Base-by-base conservation (phyloP, 2,329 filamentous ascomycete genomes). In the Trichoderma polysporum region DNA sequence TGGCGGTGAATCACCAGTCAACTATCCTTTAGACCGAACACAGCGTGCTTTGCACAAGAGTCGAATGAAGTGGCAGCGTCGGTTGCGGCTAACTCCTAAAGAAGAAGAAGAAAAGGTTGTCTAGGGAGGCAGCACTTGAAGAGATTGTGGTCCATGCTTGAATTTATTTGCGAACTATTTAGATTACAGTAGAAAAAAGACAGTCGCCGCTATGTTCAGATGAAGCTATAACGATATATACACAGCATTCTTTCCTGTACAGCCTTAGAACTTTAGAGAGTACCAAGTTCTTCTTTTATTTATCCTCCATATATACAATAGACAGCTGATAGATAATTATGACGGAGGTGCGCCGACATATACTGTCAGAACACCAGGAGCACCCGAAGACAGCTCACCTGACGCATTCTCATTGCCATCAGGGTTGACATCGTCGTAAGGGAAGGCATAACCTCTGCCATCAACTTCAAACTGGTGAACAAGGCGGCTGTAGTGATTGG, bases 391-490 rank as follows among this genome's bases (percentile, higher is more conserved):
- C n/a, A 80, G 72, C 8, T 72, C 66, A 0, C 77, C 79, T 2
- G 79, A 79, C 1, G 85, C 84, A 72, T 90, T 86, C 70, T 82
- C 78, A 27, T 83, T 81, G 22, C 82, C 85, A 68, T 82, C 79
- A 0, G 87, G 84, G 65, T 86, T 85, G 19, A 91, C 88, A 73
- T 91, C 89, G 72, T 91, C 89, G 70, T 90, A 91, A 0, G 89
- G 82, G 73, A 90, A 91, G 1, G 86, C 84, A 73, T 91, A 91
- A 0, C 89, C 89, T 56, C 81, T 78, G 2, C 83, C 83, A 73
- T 90, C 87, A 6, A 83, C 73, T 76, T 89, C 87, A 57, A 85
- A 81, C 35, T 81, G 76, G 75, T 91, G 89, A 2, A 91, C 82
- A 45, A 90, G 79, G 10, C 86, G 80, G 45, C 85, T 79, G 74